phyloP scores from a whole-genome alignment of 2,329 filamentous ascomycete genomes.

The Periconia sp. region DNA sequence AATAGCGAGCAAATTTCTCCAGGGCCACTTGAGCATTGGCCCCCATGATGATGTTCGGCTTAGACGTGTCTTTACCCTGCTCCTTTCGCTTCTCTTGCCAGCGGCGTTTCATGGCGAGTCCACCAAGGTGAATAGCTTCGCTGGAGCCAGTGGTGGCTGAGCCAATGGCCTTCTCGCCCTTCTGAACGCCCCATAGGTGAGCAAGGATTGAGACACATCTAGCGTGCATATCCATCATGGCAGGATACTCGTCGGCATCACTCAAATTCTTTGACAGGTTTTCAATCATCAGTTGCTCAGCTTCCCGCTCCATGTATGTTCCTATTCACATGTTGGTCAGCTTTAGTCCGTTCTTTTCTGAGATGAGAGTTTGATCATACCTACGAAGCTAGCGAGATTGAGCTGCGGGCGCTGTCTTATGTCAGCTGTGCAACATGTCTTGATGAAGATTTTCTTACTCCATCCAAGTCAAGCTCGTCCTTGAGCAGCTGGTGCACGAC shows the following conservation, averaged over 20 bases:
- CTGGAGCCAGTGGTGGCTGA: constrained; percentile 71
- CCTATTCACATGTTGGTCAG: constrained; percentile 19
- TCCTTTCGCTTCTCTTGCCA: constrained; percentile 67
- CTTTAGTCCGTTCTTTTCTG: not conserved
- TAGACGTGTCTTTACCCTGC: constrained; percentile 63
- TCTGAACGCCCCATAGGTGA: constrained; percentile 64
- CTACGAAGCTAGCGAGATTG: constrained; percentile 69
- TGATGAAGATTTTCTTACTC: not conserved
- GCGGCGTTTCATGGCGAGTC: constrained; percentile 72
- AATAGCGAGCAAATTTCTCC: constrained; percentile 74
- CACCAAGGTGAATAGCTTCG: constrained; percentile 71
- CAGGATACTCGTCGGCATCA: constrained; percentile 59
- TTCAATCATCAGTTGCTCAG: constrained; percentile 65
- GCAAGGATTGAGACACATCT: constrained; percentile 66
- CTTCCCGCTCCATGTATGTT: constrained; percentile 71
- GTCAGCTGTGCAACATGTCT: constrained; percentile 5
- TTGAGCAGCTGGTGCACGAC: constrained; percentile 64
- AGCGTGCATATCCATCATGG: constrained; percentile 59
- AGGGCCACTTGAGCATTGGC: constrained; percentile 72
- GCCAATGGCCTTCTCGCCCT: constrained; percentile 65
- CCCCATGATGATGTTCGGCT: constrained; percentile 75
- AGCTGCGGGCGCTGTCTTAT: constrained; percentile 57
- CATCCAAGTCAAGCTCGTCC: constrained; percentile 44
- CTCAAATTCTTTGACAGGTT: constrained; percentile 72
- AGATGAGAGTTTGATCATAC: not conserved